Evolutionary conservation across 2,329 filamentous ascomycete genomes (phyloP).

Genomic region (Penicillium digitatum): DNA sequence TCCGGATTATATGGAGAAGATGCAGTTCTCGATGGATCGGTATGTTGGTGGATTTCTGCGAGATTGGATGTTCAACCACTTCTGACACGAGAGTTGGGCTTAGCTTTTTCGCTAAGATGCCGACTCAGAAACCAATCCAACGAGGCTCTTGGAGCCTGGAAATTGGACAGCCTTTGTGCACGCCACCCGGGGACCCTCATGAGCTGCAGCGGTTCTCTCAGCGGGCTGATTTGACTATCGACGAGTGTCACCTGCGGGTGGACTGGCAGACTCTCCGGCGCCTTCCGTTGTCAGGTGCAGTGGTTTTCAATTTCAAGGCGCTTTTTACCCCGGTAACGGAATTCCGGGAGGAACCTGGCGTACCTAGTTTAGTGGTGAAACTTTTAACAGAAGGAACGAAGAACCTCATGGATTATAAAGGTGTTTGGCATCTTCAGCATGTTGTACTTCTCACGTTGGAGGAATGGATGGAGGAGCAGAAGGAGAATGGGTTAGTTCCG

Average conservation of each 20-base stretch:
- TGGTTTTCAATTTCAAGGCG: constrained; percentile 87
- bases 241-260: constrained; percentile 66
- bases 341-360: constrained; percentile 66
- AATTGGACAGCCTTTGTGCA: constrained; percentile 68
- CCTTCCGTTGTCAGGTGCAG: constrained; percentile 67
- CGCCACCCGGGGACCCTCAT: constrained; percentile 65
- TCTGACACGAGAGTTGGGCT: background rate
- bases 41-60: constrained; percentile 36
- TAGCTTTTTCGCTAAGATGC: constrained; percentile 77
- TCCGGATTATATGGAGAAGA: constrained; percentile 81
- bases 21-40: constrained; percentile 83
- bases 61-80: background rate
- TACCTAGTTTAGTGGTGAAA: constrained; percentile 66
- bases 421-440: constrained; percentile 75
- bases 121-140: constrained; percentile 71
- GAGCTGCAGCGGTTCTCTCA: constrained; percentile 59
- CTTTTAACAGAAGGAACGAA: constrained; percentile 68
- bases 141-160: constrained; percentile 82
- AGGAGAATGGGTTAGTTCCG: constrained; percentile 57
- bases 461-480: constrained; percentile 63
- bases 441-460: constrained; percentile 63
- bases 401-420: constrained; percentile 72
- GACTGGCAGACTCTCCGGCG: constrained; percentile 86
- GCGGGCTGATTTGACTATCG: constrained; percentile 52
- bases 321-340: constrained; percentile 71